Evolutionary conservation across 345 rosid species (phyloP), one percentile per base, ranked within the genome.

Genomic region (Carallia pectinifolia): DNA sequence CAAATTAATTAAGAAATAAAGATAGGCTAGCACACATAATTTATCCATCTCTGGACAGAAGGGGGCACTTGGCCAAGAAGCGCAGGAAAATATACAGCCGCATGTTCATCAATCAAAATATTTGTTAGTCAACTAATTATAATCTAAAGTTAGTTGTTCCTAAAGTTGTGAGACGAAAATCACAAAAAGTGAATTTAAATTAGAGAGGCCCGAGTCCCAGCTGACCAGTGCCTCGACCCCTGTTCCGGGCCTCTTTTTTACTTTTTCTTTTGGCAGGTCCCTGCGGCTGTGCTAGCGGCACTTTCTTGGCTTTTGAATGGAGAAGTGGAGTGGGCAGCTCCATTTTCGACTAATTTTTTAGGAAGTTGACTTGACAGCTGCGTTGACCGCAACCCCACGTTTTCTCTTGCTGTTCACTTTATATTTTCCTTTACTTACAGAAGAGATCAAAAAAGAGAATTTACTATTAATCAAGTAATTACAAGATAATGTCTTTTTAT

Each of bases 311-410:
- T 1, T 44, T 44, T 12, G 50, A 10, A 44, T 10, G 50, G 50
- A 50, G 53, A 39, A 62, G 66, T 10, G 40, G 66, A 62, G 66
- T 10, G 40, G 66, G 39, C 33, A 19, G 30, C 16, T 23, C 53
- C 33, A 2, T 17, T 10, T 9, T 9, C 31, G 3, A 4, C 8
- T 63, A 5, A 23, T 44, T 23, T 40, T 40, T 13, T 23, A 10
- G 6, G 16, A 47, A 64, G 18, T 53, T 64, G 38, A 47, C 48
- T 19, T 6, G 34, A 44, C 50, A 12, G 16, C 1, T 44, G 2
- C 50, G 50, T 44, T 44, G 50, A 44, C 50, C 12, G 16, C 16
- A 44, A 44, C 17, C 50, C 16, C 50, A 13, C 50, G 17, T 3
- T 12, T 13, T 44, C 17, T 44, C 17, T 4, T 1, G 50, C 12